phyloP scores from a whole-genome alignment of 2,329 filamentous ascomycete species.

The Aspergillus bombycis region DNA sequence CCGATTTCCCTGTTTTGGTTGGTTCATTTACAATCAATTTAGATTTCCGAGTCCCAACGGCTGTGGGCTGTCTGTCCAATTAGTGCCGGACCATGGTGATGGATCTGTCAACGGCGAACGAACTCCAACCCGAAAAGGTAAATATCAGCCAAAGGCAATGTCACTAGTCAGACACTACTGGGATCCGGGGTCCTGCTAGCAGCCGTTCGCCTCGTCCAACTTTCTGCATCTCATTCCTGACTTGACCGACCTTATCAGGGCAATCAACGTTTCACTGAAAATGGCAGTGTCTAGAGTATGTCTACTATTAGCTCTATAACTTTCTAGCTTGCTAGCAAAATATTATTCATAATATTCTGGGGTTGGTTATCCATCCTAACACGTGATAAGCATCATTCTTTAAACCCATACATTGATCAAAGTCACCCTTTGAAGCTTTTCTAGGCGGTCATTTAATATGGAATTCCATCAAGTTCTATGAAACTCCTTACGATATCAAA shows the following conservation, averaged over 20 bases:
- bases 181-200: slow-evolving; percentile 25
- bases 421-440: not conserved
- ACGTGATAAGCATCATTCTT: not conserved
- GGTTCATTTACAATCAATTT: slow-evolving; percentile 15
- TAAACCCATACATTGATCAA: not conserved
- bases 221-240: slow-evolving; percentile 20
- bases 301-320: not conserved
- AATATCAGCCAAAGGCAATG: slow-evolving; percentile 25
- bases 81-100: slow-evolving; percentile 21
- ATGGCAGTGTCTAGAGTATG: no score
- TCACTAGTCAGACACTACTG: slow-evolving; percentile 22
- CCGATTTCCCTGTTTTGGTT: slow-evolving; percentile 11
- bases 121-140: slow-evolving; percentile 25
- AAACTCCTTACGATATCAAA: not conserved
- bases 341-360: not conserved
- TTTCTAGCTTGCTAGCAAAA: not conserved
- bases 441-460: not conserved
- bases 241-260: slow-evolving; percentile 15
- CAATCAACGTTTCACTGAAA: not conserved
- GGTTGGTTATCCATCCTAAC: not conserved
- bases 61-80: slow-evolving; percentile 23
- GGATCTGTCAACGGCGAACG: slow-evolving; percentile 30
- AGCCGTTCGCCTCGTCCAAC: slow-evolving; percentile 25
- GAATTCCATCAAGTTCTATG: not conserved
- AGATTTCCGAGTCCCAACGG: slow-evolving; percentile 26